Evolutionary conservation across 768 basidiomycete genomes (phyloP).

Genomic region (Peribolospora baueri): DNA sequence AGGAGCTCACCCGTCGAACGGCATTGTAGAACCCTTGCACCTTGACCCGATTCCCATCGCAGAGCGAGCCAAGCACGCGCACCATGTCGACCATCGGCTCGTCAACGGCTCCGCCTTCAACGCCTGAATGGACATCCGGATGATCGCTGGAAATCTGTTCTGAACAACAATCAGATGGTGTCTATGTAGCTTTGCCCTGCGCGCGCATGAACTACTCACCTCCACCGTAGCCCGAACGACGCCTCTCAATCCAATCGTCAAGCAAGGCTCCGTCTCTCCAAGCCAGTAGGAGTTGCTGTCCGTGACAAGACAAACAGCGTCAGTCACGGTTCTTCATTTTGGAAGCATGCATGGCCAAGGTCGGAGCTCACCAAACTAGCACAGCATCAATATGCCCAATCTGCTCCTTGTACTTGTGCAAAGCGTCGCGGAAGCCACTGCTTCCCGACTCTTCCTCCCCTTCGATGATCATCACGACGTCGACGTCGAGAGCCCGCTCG

Average conservation of each 20-base stretch:
- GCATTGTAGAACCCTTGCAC: constrained; percentile 56
- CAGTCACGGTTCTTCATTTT: not conserved
- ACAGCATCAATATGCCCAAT: constrained; percentile 79
- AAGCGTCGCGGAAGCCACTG: constrained; percentile 53
- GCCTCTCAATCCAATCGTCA: constrained; percentile 83
- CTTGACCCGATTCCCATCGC: constrained; percentile 30
- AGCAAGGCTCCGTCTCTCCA: constrained; percentile 67
- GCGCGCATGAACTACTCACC: constrained; percentile 20
- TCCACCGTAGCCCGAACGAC: constrained; percentile 69
- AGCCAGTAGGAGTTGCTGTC: constrained; percentile 89
- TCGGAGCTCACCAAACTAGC: constrained; percentile 22
- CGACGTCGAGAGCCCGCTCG: constrained; percentile 48
- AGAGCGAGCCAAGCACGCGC: constrained; percentile 46
- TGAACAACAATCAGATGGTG: not conserved
- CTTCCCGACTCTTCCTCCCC: constrained; percentile 96
- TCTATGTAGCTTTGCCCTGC: not conserved
- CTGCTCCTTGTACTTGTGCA: constrained; percentile 32
- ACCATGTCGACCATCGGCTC: constrained; percentile 95
- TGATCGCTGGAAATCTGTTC: constrained; percentile 39
- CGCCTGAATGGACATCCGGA: constrained; percentile 75
- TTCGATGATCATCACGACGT: constrained; percentile 74
- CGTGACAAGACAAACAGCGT: not conserved
- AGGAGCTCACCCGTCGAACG: not conserved
- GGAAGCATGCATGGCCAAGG: not conserved
- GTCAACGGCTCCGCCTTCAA: constrained; percentile 63